Base-by-base conservation (phyloP, 441 rosid species). In the Adansonia madagascariensis region DNA sequence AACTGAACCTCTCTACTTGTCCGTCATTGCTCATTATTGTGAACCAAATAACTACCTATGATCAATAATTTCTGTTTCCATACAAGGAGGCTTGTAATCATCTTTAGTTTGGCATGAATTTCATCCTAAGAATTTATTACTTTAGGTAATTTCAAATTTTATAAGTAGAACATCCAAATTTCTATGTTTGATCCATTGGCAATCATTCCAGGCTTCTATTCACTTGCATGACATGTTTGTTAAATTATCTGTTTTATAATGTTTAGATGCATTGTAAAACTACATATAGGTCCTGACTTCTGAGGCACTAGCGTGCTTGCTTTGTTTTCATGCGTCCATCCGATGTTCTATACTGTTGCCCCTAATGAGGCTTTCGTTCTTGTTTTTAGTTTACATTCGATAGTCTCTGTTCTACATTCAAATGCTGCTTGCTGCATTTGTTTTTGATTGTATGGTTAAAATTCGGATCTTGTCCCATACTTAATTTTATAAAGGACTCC, bases 131-230 rank as follows among this genome's bases (percentile, higher is more conserved):
- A 31, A 22, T 47, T 46, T 69, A 69, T 20, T 18, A 9, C 5
- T 27, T 44, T 44, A 1, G 2, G 39, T 68, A 46, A 49, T 46
- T 68, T 46, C 41, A 47, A 20, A 47, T 68, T 10, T 20, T 20
- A 7, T 69, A 14, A 4, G 10, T 31, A 18, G 20, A 49, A 14
- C 73, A 49, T 14, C 14, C 43, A 12, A 49, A 9, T 12, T 50
- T 49, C 49, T 43, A 69, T 49, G 57, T 12, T 31, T 69, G 18
- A 69, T 49, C 20, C 18, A 22, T 18, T 9, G 1, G 8, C 8
- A 47, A 24, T 8, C 73, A 68, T 22, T 56, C 17, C 73, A n/a
- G 62, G 46, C 15, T 71, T 71, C 55, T 46, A 6, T 18, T n/a
- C 44, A 52, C 62, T 71, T 52, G 15, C 61, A 27, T 71, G 61